A percentile compares a stretch with the other conserved stretches of the same genome.
Evolutionary conservation across 495 filamentous ascomycete species (phyloP).

Genomic region (Apodospora peruviana): DNA sequence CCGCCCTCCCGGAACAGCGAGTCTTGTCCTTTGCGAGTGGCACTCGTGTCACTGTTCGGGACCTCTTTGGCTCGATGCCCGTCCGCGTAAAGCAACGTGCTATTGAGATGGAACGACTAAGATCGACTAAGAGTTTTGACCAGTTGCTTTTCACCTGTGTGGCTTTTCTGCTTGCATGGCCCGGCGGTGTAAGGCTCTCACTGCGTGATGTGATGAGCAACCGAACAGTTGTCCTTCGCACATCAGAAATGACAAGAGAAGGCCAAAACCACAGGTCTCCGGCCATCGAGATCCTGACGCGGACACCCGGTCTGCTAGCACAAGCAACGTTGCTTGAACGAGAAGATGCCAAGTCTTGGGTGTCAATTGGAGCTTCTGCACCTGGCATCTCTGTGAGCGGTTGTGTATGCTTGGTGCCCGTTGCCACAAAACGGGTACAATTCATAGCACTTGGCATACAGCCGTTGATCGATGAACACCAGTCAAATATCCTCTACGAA

Average conservation of each 20-base stretch:
- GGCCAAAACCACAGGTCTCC: not conserved
- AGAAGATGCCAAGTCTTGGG: constrained; percentile 52
- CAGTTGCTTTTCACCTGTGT: constrained; percentile 53
- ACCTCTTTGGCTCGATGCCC: constrained; percentile 93
- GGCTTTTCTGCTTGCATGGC: constrained; percentile 64
- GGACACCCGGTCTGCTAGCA: constrained; percentile 43
- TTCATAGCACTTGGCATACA: constrained; percentile 72
- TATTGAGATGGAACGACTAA: constrained; percentile 51
- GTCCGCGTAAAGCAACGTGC: constrained; percentile 85
- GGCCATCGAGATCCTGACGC: constrained; percentile 1
- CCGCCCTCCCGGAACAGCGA: constrained; percentile 57
- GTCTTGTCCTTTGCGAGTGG: constrained; percentile 58
- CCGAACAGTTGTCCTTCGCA: constrained; percentile 10
- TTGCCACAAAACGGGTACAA: constrained; percentile 65
- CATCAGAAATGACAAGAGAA: not conserved
- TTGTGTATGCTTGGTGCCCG: constrained; percentile 63
- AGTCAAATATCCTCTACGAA: constrained; percentile 65
- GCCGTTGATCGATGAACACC: constrained; percentile 48
- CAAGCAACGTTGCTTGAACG: constrained; percentile 59
- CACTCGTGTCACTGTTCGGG: constrained; percentile 72
- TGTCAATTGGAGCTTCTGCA: constrained; percentile 60
- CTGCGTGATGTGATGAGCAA: constrained; percentile 32
- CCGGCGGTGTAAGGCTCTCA: constrained; percentile 35
- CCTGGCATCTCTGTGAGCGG: constrained; percentile 55
- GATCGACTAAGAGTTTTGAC: constrained; percentile 56